Base-by-base conservation (phyloP, 2,329 filamentous ascomycete species). In the Sphaerostilbella broomeana region DNA sequence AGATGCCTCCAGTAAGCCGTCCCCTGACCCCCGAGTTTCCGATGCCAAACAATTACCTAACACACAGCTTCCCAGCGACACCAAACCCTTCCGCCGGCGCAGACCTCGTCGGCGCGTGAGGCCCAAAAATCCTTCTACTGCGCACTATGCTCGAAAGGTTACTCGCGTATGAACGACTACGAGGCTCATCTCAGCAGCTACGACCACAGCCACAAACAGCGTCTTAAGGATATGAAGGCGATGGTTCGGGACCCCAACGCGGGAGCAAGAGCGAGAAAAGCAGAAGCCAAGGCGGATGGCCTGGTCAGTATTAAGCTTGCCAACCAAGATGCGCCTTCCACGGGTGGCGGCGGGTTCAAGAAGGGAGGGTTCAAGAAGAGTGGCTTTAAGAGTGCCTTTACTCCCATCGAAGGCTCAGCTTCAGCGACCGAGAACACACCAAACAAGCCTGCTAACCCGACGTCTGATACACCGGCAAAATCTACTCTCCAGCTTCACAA, bases 101-200 rank as follows among this genome's bases (percentile, higher is more conserved):
- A 76, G 52, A 79, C 75, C 16, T 67, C 70, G 18, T 74, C 75
- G 3, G 86, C 86, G 7, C 81, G 85, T 46, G 83, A 86, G 54
- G 85, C 86, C 12, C 72, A 86, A 34, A 84, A 81, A 55, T 79
- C 84, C 22, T 92, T 94, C 65, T 88, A 85, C 66, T 94, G 82
- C 68, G 77, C 81, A 27, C 77, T 97, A 39, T 97, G 92, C 69
- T 80, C 84, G 48, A 97, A 97, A 66, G 90, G 89, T 53, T 98
- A 97, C 65, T 80, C 82, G 2, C 87, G 92, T 40, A 90, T 94
- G 73, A 90, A 94, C 58, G 90, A 97, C 60, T 95, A 94, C 61
- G 90, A 97, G 63, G 84, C 89, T 6, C 92, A 98, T 61, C 85
- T 95, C 41, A 81, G 81, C 47, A 92, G 85, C 54, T 97, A 97